phyloP scores from a whole-genome alignment of 2,329 filamentous ascomycete genomes.

The Exophiala calicioides region DNA sequence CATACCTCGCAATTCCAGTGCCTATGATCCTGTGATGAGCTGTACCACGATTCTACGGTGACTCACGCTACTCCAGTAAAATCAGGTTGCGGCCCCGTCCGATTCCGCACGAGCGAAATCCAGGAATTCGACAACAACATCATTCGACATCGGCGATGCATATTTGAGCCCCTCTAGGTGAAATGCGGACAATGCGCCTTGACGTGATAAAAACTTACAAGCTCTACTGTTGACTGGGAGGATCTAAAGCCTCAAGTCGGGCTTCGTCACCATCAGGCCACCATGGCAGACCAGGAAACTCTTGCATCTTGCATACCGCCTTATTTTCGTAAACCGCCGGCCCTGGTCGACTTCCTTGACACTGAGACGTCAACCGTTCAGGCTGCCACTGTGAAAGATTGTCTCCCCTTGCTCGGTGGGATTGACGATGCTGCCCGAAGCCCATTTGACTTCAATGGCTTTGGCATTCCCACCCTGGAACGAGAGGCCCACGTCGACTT shows the following conservation, averaged over 20 bases:
- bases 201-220: too few relatives aligned
- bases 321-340: slow-evolving; percentile 52
- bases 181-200: too few relatives aligned
- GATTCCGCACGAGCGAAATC: neutral
- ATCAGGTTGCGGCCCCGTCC: too few relatives aligned
- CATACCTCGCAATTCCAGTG: too few relatives aligned
- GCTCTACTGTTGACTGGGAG: too few relatives aligned
- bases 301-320: slow-evolving; percentile 35
- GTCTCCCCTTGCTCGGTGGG: slow-evolving; percentile 65
- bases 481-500: slow-evolving; percentile 57
- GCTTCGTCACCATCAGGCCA: neutral
- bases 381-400: slow-evolving; percentile 66
- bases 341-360: slow-evolving; percentile 64
- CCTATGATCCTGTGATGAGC: too few relatives aligned
- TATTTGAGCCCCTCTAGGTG: neutral
- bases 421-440: slow-evolving; percentile 45
- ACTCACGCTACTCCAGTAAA: too few relatives aligned
- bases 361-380: slow-evolving; percentile 71
- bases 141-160: slow-evolving; percentile 6
- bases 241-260: too few relatives aligned
- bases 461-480: slow-evolving; percentile 74
- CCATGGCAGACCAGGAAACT: slow-evolving; percentile 11
- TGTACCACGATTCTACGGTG: too few relatives aligned
- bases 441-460: slow-evolving; percentile 60
- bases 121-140: slow-evolving; percentile 25